Evolutionary conservation across 257 asterid genomes (phyloP), one percentile per base, ranked within the genome.

Genomic region (Coffea canephora): DNA sequence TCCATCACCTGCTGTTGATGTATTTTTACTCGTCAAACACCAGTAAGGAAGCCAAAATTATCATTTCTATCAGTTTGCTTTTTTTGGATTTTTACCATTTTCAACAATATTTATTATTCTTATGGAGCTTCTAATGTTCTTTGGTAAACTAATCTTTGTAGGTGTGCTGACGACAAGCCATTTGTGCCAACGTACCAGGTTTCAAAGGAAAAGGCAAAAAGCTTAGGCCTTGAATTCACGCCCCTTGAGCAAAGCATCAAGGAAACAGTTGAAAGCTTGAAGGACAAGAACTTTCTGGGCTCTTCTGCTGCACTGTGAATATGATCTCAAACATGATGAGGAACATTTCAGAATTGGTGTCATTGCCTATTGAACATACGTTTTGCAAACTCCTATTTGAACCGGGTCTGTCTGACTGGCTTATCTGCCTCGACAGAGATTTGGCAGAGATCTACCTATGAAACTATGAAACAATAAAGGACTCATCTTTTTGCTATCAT

Each of bases 141-240:
- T 11, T 69, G 70, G n/a, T 68, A 23, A 61, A 12, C 66, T 81
- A 31, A 3, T 46, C 4, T 55, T 0, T 73, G 67, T 79, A 93
- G 97, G 90, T 91, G 95, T 82, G 97, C 87, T 18, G 96, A 91
- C 77, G 92, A 90, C 83, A 79, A 89, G 77, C 95, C 97, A 66
- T 87, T 85, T 36, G 52, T 79, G 80, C 92, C 91, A 19, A 82
- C 69, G 1, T 93, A 87, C 84, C 92, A 93, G 74, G 93, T 90
- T 55, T 91, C 96, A 5, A 88, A 83, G 61, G 95, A 90, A 59
- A 91, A 74, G 50, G 91, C 95, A 5, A 88, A 82, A 81, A 80
- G 89, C 77, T 80, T 93, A 15, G 91, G 97, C 21, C 77, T 93
- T 25, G 89, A 84, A 68, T 93, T 86, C 82, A 89, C 86, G 80